These are phyloP conservation scores for Hypoxylon cercidicola DNA, from an alignment of 495 filamentous ascomycete species.

Conservation along the genomic window DNA sequence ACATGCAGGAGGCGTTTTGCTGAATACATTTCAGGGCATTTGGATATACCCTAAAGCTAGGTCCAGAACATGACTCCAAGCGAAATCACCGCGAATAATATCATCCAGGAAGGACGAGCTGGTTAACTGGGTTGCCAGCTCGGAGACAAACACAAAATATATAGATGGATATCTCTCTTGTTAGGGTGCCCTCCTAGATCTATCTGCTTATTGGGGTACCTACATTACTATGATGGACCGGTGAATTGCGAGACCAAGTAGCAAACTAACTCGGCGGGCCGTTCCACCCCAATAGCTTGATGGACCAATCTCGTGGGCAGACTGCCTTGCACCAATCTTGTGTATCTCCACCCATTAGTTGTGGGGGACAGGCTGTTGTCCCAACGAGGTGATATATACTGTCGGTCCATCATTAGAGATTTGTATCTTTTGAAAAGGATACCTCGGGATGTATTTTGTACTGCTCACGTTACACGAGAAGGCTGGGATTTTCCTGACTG, in stretches of 20 bases:
- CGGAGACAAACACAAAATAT: not conserved
- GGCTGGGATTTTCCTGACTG: constrained; percentile 18
- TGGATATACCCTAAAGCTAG: constrained; percentile 24
- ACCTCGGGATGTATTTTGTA: constrained; percentile 16
- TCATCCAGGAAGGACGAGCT: not conserved
- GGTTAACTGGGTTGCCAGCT: not conserved
- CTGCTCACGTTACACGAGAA: constrained; percentile 23
- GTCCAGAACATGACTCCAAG: constrained; percentile 18
- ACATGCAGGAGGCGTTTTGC: constrained; percentile 12
- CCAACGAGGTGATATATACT: constrained; percentile 3
- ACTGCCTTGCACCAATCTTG: constrained; percentile 12
- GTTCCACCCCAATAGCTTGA: constrained; percentile 23
- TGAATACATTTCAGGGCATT: constrained; percentile 24
- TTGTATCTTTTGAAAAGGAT: constrained; percentile 33
- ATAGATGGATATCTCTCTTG: not conserved
- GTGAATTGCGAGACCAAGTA: not conserved
- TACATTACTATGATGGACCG: constrained; percentile 9
- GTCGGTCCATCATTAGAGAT: not conserved
- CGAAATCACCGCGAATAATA: constrained; percentile 7
- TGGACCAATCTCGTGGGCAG: not conserved
- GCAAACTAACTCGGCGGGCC: constrained; percentile 32
- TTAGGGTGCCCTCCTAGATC: not conserved
- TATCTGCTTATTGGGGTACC: not conserved
- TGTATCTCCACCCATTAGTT: constrained; percentile 4
- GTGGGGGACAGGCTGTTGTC: constrained; percentile 20